Percentiles rank a stretch among this genome's conserved stretches.
These are phyloP conservation scores for Pseudotsuga menziesii DNA, from an alignment of 75 land plant species.

Conservation along the genomic window DNA sequence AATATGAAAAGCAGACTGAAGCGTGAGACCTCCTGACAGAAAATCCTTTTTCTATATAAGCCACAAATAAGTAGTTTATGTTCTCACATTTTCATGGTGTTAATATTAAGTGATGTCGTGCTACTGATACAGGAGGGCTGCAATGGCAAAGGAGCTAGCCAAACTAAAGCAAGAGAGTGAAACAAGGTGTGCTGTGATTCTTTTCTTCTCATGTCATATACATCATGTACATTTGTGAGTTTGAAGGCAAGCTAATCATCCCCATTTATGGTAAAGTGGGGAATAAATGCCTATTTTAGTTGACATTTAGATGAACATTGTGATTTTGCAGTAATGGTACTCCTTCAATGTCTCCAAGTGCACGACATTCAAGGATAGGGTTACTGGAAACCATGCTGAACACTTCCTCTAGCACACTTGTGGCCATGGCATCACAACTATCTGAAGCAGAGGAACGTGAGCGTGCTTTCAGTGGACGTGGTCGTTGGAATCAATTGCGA, in stretches of 20 bases:
- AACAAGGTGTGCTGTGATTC: conserved; percentile 1
- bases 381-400: conserved; percentile 84
- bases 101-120: background rate
- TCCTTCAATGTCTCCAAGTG: conserved; percentile 37
- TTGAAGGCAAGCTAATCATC: background rate
- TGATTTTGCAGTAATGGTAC: conserved; percentile 2
- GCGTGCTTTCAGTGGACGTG: conserved; percentile 65
- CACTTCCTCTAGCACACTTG: conserved; percentile 64
- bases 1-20: conserved; percentile 75
- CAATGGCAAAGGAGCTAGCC: conserved; percentile 72
- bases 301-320: background rate
- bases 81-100: background rate
- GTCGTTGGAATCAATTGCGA: conserved; percentile 89
- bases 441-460: conserved; percentile 99
- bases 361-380: conserved; percentile 69
- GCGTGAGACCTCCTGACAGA: conserved; percentile 47
- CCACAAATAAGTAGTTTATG: background rate
- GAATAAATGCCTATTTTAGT: background rate
- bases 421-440: conserved; percentile 93
- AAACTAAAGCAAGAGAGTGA: conserved; percentile 66
- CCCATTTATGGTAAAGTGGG: background rate
- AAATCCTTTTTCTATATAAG: background rate
- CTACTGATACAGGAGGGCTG: conserved; percentile 60
- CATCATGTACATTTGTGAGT: background rate
- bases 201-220: background rate